phyloP scores from a whole-genome alignment of 768 basidiomycete genomes.

The Trametes cubensis region DNA sequence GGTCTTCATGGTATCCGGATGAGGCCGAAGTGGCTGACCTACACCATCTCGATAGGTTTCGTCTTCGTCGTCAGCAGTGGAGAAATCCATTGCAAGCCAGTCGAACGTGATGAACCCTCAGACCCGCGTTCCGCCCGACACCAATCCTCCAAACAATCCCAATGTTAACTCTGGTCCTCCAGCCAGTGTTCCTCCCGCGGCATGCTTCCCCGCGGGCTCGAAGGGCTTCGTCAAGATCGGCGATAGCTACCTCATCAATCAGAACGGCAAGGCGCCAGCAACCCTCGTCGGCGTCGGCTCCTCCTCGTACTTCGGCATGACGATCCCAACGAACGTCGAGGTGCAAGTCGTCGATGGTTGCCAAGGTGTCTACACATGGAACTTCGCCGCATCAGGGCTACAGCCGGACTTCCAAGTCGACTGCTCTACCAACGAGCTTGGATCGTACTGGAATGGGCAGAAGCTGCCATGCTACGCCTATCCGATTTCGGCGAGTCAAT shows the following conservation, averaged over 20 bases:
- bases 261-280: no score
- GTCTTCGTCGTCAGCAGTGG: constrained; percentile 1
- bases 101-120: constrained; percentile 3
- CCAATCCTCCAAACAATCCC: background rate
- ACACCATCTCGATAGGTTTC: background rate
- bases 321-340: no score
- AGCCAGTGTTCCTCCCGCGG: no score
- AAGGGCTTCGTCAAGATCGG: no score
- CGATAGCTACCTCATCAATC: no score
- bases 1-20: background rate
- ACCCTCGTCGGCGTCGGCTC: no score
- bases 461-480: constrained; percentile 13
- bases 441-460: constrained; percentile 14
- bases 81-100: background rate
- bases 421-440: constrained; percentile 13
- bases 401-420: constrained; percentile 13
- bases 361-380: no score
- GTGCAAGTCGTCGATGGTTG: no score
- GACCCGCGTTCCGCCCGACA: constrained; percentile 3
- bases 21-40: no score
- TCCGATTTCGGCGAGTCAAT: background rate
- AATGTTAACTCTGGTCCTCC: no score
- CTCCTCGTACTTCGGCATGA: no score
- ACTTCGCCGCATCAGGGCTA: background rate
- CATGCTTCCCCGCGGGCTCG: no score